Base-by-base conservation (phyloP, 495 filamentous ascomycete species). In the Talaromyces ruber region DNA sequence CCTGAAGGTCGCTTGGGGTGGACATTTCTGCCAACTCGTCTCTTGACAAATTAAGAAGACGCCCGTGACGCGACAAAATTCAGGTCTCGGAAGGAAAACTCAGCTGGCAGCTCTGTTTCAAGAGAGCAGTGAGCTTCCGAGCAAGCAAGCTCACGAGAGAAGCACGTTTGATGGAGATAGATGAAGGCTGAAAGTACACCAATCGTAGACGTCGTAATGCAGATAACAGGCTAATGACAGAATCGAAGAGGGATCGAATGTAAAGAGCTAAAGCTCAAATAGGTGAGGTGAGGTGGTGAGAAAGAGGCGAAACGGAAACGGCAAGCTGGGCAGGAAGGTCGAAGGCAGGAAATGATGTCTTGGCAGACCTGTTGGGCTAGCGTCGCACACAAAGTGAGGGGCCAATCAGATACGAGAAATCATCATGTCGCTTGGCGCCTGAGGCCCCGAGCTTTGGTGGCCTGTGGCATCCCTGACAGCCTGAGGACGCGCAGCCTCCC, bases 1-100 rank as follows among this genome's bases (percentile, higher is more conserved):
- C 75, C 68, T 79, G 78, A 62, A 80, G 66, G 72, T 80, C 73
- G 66, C 73, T 77, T 55, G 78, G 74, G 70, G 74, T 78, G 67
- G 78, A 79, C 78, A 80, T 80, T 76, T 79, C 77, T 79, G 76
- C 71, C 77, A 34, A 37, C 45, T 51, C 59, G 59, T 47, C 59
- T 60, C 39, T 30, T 30, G 24, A 34, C 37, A 62, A 47, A 45
- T 16, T 47, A 59, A 50, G 51, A 65, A 58, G 61, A 57, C 59
- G 45, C 59, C 59, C 59, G 26, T 30, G 6, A 52, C 16, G 24
- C 59, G 59, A 60, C 4, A 24, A 43, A 18, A 26, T 32, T 29
- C 59, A 52, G 43, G 43, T 29, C 39, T 52, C 45, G n/a, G 7
- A 32, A 18, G 45, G 59, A 37, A 43, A 65, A 52, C 59, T 21